A percentile compares a stretch with the other conserved stretches of the same genome.
Conservation (phyloP, 345 rosid genomes). For the Syzygium jambos region DNA sequence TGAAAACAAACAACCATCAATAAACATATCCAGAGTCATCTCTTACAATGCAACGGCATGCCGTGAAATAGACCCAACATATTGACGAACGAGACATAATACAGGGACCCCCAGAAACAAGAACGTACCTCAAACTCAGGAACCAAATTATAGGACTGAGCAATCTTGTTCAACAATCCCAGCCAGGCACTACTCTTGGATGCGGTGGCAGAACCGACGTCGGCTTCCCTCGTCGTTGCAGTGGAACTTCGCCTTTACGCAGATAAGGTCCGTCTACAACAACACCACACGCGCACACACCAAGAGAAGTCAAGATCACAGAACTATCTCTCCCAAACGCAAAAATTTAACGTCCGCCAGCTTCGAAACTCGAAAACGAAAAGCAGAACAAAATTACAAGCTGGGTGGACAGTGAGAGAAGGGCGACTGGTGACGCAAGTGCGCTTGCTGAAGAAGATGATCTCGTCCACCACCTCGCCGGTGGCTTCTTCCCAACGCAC, state of each 20-base stretch:
- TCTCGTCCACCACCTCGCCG: constrained; percentile 67
- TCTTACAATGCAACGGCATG: neutral
- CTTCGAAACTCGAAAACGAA: neutral
- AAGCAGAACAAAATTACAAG: constrained; percentile 23
- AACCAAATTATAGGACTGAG: constrained; percentile 54
- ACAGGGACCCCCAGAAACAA: neutral
- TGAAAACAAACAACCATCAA: neutral
- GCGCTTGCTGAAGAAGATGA: constrained; percentile 85
- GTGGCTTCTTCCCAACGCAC: constrained; percentile 76
- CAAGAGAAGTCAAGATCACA: neutral
- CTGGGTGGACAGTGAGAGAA: constrained; percentile 80
- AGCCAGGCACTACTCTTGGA: constrained; percentile 88
- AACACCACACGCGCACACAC: neutral
- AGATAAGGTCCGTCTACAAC: constrained; percentile 68
- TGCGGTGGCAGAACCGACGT: constrained; percentile 84
- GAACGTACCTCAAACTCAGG: constrained; percentile 85
- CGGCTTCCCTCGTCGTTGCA: constrained; percentile 64
- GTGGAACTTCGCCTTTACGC: constrained; percentile 64
- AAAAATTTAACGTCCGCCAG: neutral
- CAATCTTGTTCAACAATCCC: constrained; percentile 54
- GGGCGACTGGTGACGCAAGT: constrained; percentile 81
- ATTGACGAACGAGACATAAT: neutral
- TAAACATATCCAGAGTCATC: neutral
- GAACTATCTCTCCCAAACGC: neutral
- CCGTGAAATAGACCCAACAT: neutral